Base-by-base conservation (phyloP, 345 rosid species). In the Salix brachista region DNA sequence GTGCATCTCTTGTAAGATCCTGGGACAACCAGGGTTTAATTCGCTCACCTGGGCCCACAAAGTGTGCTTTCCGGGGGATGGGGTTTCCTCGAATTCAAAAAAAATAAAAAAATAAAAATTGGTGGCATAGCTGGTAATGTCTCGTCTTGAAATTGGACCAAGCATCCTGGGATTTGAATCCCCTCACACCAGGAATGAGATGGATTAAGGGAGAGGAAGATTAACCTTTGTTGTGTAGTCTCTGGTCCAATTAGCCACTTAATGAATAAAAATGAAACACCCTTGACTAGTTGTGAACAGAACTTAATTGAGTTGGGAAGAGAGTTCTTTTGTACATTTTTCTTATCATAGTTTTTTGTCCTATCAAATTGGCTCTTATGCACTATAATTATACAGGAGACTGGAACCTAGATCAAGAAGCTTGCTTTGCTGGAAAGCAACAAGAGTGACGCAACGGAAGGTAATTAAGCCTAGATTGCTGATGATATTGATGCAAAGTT, bases 321-420 rank as follows among this genome's bases (percentile, higher is more conserved):
- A 44, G 54, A 69, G 34, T 26, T 18, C 62, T 41, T 36, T 5
- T 58, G 26, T 41, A 39, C n/a, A 58, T 65, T 58, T 42, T 34
- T 7, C 7, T 37, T 7, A 13, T 32, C 25, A 37, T n/a, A 10
- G 26, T 23, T 73, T 39, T 23, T 73, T 66, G 16, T 37, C 6
- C 17, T 69, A 26, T 14, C 75, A 41, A 25, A 50, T 44, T 65
- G 67, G 21, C 68, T 72, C 65, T 78, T 41, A 58, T 65, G 25
- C 76, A 68, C 62, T 72, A 30, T 70, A 21, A 74, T 69, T 80
- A 78, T 72, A 65, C 92, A 96, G 98, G 91, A 92, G 91, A 80
- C 90, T 96, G 76, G 99, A 96, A 82, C 89, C 98, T 2, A 86
- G 86, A 80, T 90, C 99, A 5, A 91, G 94, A 88, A 92, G 89